A percentile compares a stretch with the other conserved stretches of the same genome.
These are phyloP conservation scores for Oidium heveae DNA, from an alignment of 2,329 filamentous ascomycete genomes.

Conservation along the genomic window DNA sequence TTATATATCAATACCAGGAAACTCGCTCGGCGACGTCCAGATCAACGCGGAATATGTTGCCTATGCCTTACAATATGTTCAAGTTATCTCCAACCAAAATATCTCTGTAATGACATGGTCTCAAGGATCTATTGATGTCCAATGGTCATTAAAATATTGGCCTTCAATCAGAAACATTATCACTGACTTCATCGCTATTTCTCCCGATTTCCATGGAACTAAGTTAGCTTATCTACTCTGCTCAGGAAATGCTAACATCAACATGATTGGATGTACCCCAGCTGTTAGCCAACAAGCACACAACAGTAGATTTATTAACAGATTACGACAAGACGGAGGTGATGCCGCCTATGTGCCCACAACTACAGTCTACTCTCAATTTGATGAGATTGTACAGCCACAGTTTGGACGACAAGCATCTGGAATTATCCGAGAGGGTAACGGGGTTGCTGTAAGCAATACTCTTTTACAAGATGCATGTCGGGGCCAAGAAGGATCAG, in stretches of 20 bases:
- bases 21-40: constrained; percentile 23
- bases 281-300: constrained; percentile 23
- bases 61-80: constrained; percentile 32
- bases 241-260: constrained; percentile 2
- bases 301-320: constrained; percentile 18
- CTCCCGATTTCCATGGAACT: constrained; percentile 27
- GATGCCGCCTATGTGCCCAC: constrained; percentile 28
- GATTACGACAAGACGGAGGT: constrained; percentile 19
- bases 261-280: constrained; percentile 14
- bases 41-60: constrained; percentile 27
- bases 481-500: constrained; percentile 16
- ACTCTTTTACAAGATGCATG: constrained; percentile 23
- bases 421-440: constrained; percentile 16
- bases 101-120: constrained; percentile 26
- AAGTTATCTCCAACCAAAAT: constrained; percentile 15
- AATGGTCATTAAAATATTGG: constrained; percentile 34
- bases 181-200: constrained; percentile 25
- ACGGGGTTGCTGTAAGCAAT: constrained; percentile 22
- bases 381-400: constrained; percentile 27
- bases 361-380: constrained; percentile 24
- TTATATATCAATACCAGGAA: constrained; percentile 28
- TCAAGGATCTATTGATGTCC: constrained; percentile 26
- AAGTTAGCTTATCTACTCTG: constrained; percentile 13
- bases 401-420: constrained; percentile 22
- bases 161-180: constrained; percentile 21